Percentiles rank a stretch among this genome's conserved stretches.
These are phyloP conservation scores for Aspergillus sp. DNA, from an alignment of 2,329 filamentous ascomycete genomes.

Conservation along the genomic window DNA sequence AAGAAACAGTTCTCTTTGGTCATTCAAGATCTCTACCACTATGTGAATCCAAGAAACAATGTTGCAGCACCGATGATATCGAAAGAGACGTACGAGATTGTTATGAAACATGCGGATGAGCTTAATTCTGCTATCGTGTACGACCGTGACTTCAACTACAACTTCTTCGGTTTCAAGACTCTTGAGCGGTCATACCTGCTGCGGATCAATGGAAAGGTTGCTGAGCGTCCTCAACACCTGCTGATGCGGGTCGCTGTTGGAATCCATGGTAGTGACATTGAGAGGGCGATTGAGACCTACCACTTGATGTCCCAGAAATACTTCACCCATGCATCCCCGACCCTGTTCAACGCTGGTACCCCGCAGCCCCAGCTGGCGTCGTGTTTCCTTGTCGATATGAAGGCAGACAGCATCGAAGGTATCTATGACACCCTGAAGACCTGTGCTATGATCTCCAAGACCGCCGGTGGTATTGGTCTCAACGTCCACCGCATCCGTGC, in stretches of 20 bases:
- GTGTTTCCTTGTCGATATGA: constrained; percentile 99
- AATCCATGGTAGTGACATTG: constrained; percentile 91
- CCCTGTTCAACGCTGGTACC: constrained; percentile 95
- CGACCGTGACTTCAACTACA: constrained; percentile 99
- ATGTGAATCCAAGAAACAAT: constrained; percentile 88
- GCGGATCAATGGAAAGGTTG: constrained; percentile 90
- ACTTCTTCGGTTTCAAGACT: constrained; percentile 99
- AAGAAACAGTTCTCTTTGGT: constrained; percentile 99
- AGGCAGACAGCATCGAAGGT: constrained; percentile 97
- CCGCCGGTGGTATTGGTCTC: constrained; percentile 93
- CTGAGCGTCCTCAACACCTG: constrained; percentile 97
- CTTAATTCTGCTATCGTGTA: constrained; percentile 98
- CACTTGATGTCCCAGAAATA: constrained; percentile 98
- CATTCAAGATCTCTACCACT: constrained; percentile 86
- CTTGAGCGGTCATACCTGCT: constrained; percentile 95
- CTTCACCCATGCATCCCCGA: constrained; percentile 97
- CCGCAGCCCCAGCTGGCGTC: constrained; percentile 92
- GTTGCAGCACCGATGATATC: constrained; percentile 90
- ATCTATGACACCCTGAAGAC: constrained; percentile 99
- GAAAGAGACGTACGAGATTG: constrained; percentile 77
- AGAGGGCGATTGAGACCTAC: constrained; percentile 94
- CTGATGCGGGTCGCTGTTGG: constrained; percentile 98
- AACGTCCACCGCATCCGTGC: constrained; percentile 96
- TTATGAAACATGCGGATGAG: constrained; percentile 95
- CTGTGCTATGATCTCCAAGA: constrained; percentile 99